Evolutionary conservation across 73 alveolate species (phyloP).

Genomic region (Blepharisma stoltei): DNA sequence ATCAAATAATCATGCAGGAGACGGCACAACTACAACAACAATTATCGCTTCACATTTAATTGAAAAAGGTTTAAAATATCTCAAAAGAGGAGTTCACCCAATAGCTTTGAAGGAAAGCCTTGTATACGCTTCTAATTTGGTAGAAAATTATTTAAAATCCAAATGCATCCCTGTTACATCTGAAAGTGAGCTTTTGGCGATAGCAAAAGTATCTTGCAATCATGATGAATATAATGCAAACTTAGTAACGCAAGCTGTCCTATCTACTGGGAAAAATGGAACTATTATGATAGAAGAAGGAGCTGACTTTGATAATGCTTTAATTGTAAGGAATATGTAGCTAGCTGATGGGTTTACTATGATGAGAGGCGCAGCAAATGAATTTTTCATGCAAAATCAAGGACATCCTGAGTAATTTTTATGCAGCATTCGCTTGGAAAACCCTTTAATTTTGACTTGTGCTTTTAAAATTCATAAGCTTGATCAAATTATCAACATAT

Average conservation of each 20-base stretch:
- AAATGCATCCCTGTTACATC: constrained; percentile 31
- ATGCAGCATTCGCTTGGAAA: constrained; percentile 1
- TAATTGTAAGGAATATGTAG: neutral
- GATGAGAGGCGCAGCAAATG: constrained; percentile 19
- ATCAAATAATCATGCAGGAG: constrained; percentile 83
- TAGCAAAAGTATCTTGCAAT: constrained; percentile 37
- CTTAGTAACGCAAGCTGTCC: constrained; percentile 27
- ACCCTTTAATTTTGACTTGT: neutral
- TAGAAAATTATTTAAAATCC: constrained; percentile 35
- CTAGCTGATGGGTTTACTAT: constrained; percentile 12
- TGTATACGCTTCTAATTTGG: constrained; percentile 32
- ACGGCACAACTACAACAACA: constrained; percentile 91
- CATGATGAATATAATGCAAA: constrained; percentile 39
- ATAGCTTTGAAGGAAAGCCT: constrained; percentile 35
- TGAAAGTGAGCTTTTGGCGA: constrained; percentile 30
- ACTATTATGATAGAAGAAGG: constrained; percentile 22
- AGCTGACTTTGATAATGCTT: neutral
- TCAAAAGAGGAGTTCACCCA: constrained; percentile 40
- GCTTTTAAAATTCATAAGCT: neutral
- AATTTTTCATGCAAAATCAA: neutral
- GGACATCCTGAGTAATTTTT: neutral
- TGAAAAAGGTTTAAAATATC: constrained; percentile 45
- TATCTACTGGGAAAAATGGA: constrained; percentile 17
- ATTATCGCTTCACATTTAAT: constrained; percentile 54
- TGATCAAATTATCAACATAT: neutral